Evolutionary conservation across 2,329 filamentous ascomycete genomes (phyloP).

Genomic region (Alternaria rosae): DNA sequence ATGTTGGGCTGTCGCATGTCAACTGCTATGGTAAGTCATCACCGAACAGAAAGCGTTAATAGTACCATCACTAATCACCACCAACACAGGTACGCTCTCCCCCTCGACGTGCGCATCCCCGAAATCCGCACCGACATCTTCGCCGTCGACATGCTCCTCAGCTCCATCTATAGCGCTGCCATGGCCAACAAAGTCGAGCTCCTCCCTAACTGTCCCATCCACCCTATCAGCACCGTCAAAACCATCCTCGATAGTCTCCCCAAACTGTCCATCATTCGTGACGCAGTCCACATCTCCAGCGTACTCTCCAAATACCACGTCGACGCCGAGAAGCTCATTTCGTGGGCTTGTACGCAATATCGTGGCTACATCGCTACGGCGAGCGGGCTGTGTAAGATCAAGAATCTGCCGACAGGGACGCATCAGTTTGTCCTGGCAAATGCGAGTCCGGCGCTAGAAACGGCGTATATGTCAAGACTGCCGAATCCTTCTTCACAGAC

Average conservation of each 20-base stretch:
- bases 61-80: background rate
- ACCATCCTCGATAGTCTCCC: slow-evolving; percentile 38
- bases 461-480: slow-evolving; percentile 22
- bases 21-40: slow-evolving; percentile 25
- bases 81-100: slow-evolving; percentile 12
- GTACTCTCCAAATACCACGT: slow-evolving; percentile 22
- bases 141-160: slow-evolving; percentile 40
- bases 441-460: slow-evolving; percentile 36
- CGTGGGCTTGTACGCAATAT: slow-evolving; percentile 41
- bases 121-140: slow-evolving; percentile 41
- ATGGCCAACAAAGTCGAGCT: slow-evolving; percentile 27
- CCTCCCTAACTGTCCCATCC: slow-evolving; percentile 39
- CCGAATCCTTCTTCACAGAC: slow-evolving; percentile 17
- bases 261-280: slow-evolving; percentile 26
- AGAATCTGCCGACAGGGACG: slow-evolving; percentile 34
- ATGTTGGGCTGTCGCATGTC: slow-evolving; percentile 29
- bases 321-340: slow-evolving; percentile 36
- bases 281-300: slow-evolving; percentile 21
- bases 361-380: slow-evolving; percentile 41
- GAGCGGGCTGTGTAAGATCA: slow-evolving; percentile 34
- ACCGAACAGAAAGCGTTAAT: background rate
- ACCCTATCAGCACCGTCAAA: slow-evolving; percentile 13
- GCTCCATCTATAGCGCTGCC: slow-evolving; percentile 37
- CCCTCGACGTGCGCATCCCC: slow-evolving; percentile 39
- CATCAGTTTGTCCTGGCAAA: slow-evolving; percentile 47